A percentile compares a stretch with the other conserved stretches of the same genome.
phyloP scores from a whole-genome alignment of 352 stramenopile species.

The Peronospora destructor region DNA sequence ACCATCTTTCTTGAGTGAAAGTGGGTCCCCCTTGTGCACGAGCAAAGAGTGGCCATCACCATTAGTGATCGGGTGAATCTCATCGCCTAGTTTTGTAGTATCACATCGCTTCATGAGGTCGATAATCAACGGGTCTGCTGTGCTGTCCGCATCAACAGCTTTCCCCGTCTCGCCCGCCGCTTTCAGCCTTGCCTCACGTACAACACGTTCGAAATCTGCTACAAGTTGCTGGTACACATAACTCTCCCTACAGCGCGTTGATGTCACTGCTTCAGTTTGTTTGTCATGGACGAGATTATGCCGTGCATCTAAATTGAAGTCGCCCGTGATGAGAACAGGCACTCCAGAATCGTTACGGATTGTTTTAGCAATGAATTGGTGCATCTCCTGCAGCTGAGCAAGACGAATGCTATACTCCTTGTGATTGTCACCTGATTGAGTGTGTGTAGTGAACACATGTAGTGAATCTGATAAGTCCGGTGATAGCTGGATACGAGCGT shows the following conservation, averaged over 20 bases:
- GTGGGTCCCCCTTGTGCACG: conserved; percentile 38
- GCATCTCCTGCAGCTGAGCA: conserved; percentile 55
- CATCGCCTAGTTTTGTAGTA: conserved; percentile 36
- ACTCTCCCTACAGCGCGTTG: conserved; percentile 49
- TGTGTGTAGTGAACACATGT: conserved; percentile 85
- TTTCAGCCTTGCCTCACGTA: conserved; percentile 28
- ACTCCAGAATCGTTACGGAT: conserved; percentile 44
- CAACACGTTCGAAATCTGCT: conserved; percentile 35
- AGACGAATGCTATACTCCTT: conserved; percentile 49
- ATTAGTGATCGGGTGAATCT: conserved; percentile 72
- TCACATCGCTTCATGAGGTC: conserved; percentile 72
- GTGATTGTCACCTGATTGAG: conserved; percentile 53
- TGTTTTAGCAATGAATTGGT: conserved; percentile 44
- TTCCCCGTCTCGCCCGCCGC: conserved; percentile 13
- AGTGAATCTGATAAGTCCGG: conserved; percentile 58
- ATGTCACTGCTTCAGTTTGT: conserved; percentile 16
- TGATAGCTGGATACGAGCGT: conserved; percentile 69
- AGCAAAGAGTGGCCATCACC: conserved; percentile 68
- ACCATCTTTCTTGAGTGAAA: conserved; percentile 46
- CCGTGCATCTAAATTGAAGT: conserved; percentile 79
- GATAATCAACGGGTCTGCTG: conserved; percentile 21
- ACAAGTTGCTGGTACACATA: conserved; percentile 55
- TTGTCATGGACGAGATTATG: conserved; percentile 54
- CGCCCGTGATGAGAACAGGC: conserved; percentile 63
- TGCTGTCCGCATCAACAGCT: conserved; percentile 8